Base-by-base conservation (phyloP, 2,329 filamentous ascomycete genomes). In the Fragosphaeria purpurea region DNA sequence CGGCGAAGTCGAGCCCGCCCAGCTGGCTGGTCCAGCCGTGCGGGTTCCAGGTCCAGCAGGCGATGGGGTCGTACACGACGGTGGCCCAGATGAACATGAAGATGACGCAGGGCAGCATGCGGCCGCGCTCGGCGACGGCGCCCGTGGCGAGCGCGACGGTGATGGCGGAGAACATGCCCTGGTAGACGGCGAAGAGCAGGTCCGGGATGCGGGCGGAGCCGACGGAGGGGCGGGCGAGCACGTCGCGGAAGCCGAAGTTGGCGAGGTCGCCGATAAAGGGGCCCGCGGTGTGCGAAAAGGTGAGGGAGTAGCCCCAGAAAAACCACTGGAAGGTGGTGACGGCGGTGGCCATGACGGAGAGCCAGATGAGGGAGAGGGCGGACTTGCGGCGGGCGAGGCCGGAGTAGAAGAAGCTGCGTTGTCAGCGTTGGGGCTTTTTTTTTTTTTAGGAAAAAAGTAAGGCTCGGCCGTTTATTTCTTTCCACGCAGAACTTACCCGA, bases 271-370 rank as follows among this genome's bases (percentile, higher is more conserved):
- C 88, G 55, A 95, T 86, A 65, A 80, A 95, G 41, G 73, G 77
- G 44, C 83, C 82, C 32, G 85, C 85, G 2, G 77, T 75, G 67
- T 91, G 87, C 12, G 87, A 93, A 65, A 90, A 93, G 45, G 86
- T 80, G 9, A 93, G 70, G 5, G 85, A 89, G 65, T 88, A 93
- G 41, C 87, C 87, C 87, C 87, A 93, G 74, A 93, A 88, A 73
- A 95, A 95, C 89, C 89, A 95, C 66, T 95, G 88, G 68, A 95
- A 94, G 32, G 82, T 85, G 38, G 88, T 83, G 47, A 95, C 84
- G 10, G 84, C 88, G 1, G 83, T 81, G 22, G 88, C 80, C 86
- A 95, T 94, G 63, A 94, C 75, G 4, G 87, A 91, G 31, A 95
- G 81, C 88, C 88, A 95, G 67, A 95, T 88, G 54, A 95, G 73